Evolutionary conservation across 805 yeast species (phyloP), one percentile per base, ranked within the genome.

Genomic region (Sugiyamaella smithiae): DNA sequence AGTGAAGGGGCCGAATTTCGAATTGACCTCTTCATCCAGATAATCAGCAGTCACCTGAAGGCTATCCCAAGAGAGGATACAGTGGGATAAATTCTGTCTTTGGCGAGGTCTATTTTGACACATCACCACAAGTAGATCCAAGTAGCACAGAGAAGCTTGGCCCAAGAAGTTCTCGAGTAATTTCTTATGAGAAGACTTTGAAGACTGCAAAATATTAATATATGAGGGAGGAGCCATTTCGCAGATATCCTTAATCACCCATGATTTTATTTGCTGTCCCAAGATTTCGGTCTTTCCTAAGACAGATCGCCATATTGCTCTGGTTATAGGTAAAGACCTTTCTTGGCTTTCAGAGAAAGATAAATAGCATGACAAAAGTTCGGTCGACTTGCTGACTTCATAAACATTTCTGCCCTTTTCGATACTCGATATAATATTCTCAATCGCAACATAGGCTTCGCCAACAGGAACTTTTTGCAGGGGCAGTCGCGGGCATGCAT

Each of bases 101-200:
- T 88, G 89, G 48, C 96, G 75, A 43, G 95, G 80, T 29, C 88
- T 81, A 59, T 91, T 91, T 63, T 82, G 84, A 60, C 69, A 70
- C 66, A 57, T 75, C 71, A 62, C 70, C 61, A 57, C 72, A 62
- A 19, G 75, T 76, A 33, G 71, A 61, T 58, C 80, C 74, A 33
- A 77, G 60, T 58, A 83, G 81, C 49, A 67, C 29, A 77, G 46
- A 5, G 48, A 53, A 0, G 67, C 68, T 29, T 61, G 62, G 5
- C 43, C 36, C 29, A 59, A 38, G 9, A 78, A 57, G 19, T 51
- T 60, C 3, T 62, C 57, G 31, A 75, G 59, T 7, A 67, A 61
- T 5, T 72, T 54, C 36, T 63, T 68, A 23, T 14, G 31, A 14
- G 45, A 40, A 16, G 67, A 66, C 40, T 79, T 71, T 8, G 72